Conservation (phyloP, 345 rosid genomes). For the Aquilaria sinensis region DNA sequence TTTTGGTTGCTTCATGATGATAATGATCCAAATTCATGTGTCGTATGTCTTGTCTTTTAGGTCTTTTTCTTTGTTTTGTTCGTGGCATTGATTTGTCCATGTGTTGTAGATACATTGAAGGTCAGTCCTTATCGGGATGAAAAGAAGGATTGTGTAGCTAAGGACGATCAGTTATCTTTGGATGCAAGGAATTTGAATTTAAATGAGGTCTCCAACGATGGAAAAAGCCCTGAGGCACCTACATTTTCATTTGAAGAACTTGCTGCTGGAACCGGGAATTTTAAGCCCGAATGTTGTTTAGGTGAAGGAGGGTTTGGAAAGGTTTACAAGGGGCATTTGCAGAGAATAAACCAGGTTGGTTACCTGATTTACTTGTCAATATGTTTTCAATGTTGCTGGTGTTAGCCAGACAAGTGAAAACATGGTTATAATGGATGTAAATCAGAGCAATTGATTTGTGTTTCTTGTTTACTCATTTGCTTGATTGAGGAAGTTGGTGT, state of each 20-base stretch:
- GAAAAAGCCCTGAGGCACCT: constrained; percentile 29
- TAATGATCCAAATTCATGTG: neutral
- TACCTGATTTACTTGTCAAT: constrained; percentile 4
- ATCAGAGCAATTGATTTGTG: too few relatives aligned
- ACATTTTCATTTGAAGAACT: constrained; percentile 61
- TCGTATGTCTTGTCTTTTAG: neutral
- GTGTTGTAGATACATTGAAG: constrained; percentile 37
- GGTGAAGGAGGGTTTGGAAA: constrained; percentile 95
- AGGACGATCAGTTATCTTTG: constrained; percentile 35
- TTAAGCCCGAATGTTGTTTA: constrained; percentile 53
- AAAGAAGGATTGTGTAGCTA: constrained; percentile 28
- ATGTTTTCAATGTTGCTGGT: neutral
- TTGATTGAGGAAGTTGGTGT: constrained; percentile 5
- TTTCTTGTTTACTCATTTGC: neutral
- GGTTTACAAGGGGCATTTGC: constrained; percentile 63
- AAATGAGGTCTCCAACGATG: constrained; percentile 39
- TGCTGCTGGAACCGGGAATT: constrained; percentile 50
- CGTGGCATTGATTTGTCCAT: constrained; percentile 11
- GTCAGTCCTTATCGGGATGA: constrained; percentile 33
- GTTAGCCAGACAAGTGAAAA: neutral
- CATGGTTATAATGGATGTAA: too few relatives aligned
- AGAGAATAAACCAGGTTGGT: constrained; percentile 50
- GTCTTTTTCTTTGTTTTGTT: constrained; percentile 11
- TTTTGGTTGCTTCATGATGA: constrained; percentile 3
- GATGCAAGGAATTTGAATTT: constrained; percentile 47